phyloP scores from a whole-genome alignment of 2,329 filamentous ascomycete species.

The Penicillium aurantiogriseum region DNA sequence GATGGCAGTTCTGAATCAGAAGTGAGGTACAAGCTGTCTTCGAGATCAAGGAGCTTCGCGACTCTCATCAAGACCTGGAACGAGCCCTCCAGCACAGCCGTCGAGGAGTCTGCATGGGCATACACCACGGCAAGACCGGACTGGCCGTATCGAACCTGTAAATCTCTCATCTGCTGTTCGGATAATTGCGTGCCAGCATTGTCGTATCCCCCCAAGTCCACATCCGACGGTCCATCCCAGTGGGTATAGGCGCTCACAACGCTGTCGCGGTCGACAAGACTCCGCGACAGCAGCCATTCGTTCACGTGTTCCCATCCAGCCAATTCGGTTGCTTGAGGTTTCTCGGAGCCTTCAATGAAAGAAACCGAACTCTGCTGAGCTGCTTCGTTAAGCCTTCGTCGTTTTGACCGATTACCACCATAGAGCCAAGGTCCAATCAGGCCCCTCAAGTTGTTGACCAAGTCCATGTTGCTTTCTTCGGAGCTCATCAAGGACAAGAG shows the following conservation, averaged over 20 bases:
- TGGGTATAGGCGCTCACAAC: slow-evolving; percentile 52
- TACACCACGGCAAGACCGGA: slow-evolving; percentile 61
- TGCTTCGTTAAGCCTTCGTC: slow-evolving; percentile 47
- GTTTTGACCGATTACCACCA: slow-evolving; percentile 55
- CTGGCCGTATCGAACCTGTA: slow-evolving; percentile 54
- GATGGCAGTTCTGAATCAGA: slow-evolving; percentile 27
- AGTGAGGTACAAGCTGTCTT: slow-evolving; percentile 42
- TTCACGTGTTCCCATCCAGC: slow-evolving; percentile 59
- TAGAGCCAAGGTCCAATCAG: slow-evolving; percentile 65
- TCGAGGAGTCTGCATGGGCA: slow-evolving; percentile 48
- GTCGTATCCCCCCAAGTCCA: slow-evolving; percentile 57
- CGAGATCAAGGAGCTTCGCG: slow-evolving; percentile 51
- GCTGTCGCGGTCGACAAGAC: slow-evolving; percentile 50
- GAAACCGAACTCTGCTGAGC: slow-evolving; percentile 30
- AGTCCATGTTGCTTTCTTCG: slow-evolving; percentile 36
- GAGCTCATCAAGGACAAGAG: slow-evolving; percentile 49
- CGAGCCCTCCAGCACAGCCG: slow-evolving; percentile 47
- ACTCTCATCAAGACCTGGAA: slow-evolving; percentile 53
- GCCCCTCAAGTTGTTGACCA: slow-evolving; percentile 56
- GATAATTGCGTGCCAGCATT: slow-evolving; percentile 43
- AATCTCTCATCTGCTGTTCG: slow-evolving; percentile 45
- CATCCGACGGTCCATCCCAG: slow-evolving; percentile 61
- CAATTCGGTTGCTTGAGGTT: slow-evolving; percentile 25
- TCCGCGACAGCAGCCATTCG: slow-evolving; percentile 57
- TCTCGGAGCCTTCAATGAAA: slow-evolving; percentile 19